Evolutionary conservation across 495 filamentous ascomycete species (phyloP).

Genomic region (Xylona heveae): DNA sequence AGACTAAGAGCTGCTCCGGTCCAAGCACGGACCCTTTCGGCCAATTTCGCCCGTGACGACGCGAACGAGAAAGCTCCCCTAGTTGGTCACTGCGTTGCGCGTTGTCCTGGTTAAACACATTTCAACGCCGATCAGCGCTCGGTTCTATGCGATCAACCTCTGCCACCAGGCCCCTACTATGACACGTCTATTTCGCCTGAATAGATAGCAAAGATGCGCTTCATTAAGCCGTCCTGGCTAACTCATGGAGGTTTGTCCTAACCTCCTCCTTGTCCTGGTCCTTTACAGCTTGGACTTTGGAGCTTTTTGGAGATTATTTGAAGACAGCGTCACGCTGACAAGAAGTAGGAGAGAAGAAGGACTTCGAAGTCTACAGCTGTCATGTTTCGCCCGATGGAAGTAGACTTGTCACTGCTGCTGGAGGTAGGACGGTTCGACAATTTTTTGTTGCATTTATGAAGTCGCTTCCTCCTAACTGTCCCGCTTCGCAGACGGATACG

Average conservation of each 20-base stretch:
- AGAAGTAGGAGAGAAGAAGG: conserved; percentile 87
- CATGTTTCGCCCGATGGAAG: conserved; percentile 88
- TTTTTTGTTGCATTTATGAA: too few species aligned
- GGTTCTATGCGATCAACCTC: too few species aligned
- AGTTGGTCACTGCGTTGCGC: too few species aligned
- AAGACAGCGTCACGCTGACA: neutral
- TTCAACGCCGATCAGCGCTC: too few species aligned
- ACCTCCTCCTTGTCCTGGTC: conserved; percentile 4
- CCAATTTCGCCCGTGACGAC: too few species aligned
- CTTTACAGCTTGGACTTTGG: conserved; percentile 3
- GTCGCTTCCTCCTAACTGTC: too few species aligned
- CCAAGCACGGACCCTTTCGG: too few species aligned
- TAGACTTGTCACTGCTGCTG: conserved; percentile 78
- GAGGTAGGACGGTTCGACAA: conserved; percentile 45
- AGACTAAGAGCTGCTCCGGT: too few species aligned
- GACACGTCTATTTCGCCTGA: too few species aligned
- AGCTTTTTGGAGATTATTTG: conserved; percentile 3
- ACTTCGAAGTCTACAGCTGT: conserved; percentile 94
- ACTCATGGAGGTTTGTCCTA: conserved; percentile 55
- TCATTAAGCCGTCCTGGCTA: conserved; percentile 87
- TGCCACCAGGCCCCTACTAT: too few species aligned
- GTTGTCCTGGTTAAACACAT: too few species aligned
- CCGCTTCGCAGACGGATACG: conserved; percentile 56
- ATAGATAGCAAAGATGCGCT: conserved; percentile 58
- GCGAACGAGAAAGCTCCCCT: too few species aligned